Conservation (phyloP, 768 basidiomycete species). For the Boletus fagicola region DNA sequence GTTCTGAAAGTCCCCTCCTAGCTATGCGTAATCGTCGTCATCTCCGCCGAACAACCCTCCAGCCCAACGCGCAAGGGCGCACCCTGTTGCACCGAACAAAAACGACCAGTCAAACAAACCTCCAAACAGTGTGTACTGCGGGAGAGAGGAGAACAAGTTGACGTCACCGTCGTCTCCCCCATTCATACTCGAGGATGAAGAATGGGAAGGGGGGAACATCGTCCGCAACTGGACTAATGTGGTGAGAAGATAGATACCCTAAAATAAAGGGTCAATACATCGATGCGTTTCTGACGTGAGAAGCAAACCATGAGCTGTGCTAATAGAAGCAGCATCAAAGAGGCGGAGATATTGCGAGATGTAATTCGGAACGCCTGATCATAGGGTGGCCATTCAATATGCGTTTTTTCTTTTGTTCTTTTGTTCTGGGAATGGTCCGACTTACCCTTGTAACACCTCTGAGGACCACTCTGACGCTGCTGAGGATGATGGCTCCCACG, state of each 20-base stretch:
- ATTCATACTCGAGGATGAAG: conserved; percentile 14
- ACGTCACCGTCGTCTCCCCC: conserved; percentile 14
- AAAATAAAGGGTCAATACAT: conserved; percentile 4
- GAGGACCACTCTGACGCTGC: conserved; percentile 68
- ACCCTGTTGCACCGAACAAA: conserved; percentile 53
- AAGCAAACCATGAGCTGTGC: conserved; percentile 76
- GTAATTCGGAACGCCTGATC: conserved; percentile 60
- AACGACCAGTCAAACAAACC: conserved; percentile 74
- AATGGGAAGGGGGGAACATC: conserved; percentile 64
- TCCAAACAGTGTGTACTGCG: conserved; percentile 71
- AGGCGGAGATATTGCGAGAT: conserved; percentile 67
- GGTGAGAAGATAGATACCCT: conserved; percentile 83
- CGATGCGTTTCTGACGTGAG: conserved; percentile 9
- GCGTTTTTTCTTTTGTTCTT: not conserved
- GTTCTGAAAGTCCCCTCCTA: not conserved
- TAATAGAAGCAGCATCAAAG: conserved; percentile 71
- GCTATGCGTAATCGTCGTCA: conserved; percentile 14
- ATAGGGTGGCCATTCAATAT: not conserved
- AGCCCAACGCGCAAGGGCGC: conserved; percentile 54
- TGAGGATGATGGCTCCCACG: conserved; percentile 74
- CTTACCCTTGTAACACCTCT: conserved; percentile 61
- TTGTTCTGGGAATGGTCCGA: conserved; percentile 5
- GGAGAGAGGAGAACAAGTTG: conserved; percentile 71
- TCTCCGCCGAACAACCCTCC: conserved; percentile 33
- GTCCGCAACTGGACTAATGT: conserved; percentile 81